A percentile compares a stretch with the other conserved stretches of the same genome.
Conservation (phyloP, 2,329 filamentous ascomycete species). For the Colletotrichum phormii region DNA sequence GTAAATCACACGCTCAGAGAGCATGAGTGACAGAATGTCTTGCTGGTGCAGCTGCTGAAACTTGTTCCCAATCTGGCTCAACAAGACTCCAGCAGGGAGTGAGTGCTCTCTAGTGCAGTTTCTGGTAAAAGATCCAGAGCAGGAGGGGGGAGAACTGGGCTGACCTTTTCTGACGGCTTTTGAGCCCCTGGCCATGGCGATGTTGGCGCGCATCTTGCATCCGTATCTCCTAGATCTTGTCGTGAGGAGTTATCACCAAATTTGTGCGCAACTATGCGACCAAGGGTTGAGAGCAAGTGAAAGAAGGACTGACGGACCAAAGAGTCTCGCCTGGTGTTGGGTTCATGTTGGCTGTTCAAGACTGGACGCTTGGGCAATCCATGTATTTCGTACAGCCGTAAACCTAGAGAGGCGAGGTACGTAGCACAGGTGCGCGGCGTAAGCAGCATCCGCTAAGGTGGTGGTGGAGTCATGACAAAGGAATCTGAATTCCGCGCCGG, state of each 20-base stretch:
- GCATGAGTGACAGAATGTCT: not conserved
- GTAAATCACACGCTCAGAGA: not conserved
- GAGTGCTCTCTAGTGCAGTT: not conserved
- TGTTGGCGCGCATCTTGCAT: not conserved
- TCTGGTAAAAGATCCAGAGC: not conserved
- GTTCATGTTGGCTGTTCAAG: not conserved
- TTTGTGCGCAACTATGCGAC: not conserved
- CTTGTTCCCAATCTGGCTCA: not conserved
- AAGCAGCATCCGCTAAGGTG: not conserved
- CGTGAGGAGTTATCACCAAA: not conserved
- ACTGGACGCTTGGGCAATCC: not conserved
- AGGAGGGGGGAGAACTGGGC: not conserved
- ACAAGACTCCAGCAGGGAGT: not conserved
- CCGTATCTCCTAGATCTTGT: not conserved
- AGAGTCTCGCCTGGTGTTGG: not conserved
- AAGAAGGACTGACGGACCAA: not conserved
- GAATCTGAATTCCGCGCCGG: slow-evolving; percentile 3
- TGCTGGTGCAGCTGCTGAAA: not conserved
- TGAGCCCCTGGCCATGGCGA: slow-evolving; percentile 16
- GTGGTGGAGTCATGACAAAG: slow-evolving; percentile 2
- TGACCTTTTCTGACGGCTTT: slow-evolving; percentile 29
- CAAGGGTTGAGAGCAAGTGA: not conserved
- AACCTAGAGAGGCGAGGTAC: not conserved
- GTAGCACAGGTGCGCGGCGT: not conserved
- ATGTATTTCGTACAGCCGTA: not conserved